Evolutionary conservation across 2,329 filamentous ascomycete genomes (phyloP), one percentile per base, ranked within the genome.

Genomic region (Cercospora berteroae): DNA sequence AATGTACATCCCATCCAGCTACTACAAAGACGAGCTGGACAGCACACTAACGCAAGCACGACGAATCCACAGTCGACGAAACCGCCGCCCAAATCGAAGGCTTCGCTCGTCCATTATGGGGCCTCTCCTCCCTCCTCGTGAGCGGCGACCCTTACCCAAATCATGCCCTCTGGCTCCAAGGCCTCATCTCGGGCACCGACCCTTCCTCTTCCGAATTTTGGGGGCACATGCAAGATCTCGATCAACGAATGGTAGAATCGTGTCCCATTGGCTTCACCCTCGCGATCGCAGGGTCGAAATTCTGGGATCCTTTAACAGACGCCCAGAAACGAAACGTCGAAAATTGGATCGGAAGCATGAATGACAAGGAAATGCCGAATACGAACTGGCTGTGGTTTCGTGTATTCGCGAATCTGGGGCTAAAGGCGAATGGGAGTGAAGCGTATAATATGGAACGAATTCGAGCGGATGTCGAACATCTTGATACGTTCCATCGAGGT

Each of bases 221-320:
- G 91, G 91, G 90, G 0, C 88, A 87, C 65, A 90, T 91, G 70
- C 84, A 88, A 71, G 90, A 93, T 75, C 88, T 89, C 66, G 91
- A 94, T 75, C 91, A 94, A 81, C 83, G 91, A 27, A 94, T 94
- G 91, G 91, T 94, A 2, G 91, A 94, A 77, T 92, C 93, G 84
- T 93, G 90, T 75, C 90, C 91, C 0, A 83, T 94, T 67, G 91
- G 91, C 0, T 94, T 88, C 74, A 87, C 90, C 1, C 82, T 94
- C 63, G 90, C 90, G 33, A 88, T 93, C 62, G 90, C 88, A 36
- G 82, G 84, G 29, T 80, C 77, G 81, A 83, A 76, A 72, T 85
- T 93, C 67, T 93, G 90, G 90, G 82, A 88, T 13, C 86, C 85
- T 1, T 80, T 94, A 73, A 86, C 83, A 2, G 84, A 85, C 16